Base-by-base conservation (phyloP, 2,329 filamentous ascomycete species). In the Tolypocladium guangdongense region DNA sequence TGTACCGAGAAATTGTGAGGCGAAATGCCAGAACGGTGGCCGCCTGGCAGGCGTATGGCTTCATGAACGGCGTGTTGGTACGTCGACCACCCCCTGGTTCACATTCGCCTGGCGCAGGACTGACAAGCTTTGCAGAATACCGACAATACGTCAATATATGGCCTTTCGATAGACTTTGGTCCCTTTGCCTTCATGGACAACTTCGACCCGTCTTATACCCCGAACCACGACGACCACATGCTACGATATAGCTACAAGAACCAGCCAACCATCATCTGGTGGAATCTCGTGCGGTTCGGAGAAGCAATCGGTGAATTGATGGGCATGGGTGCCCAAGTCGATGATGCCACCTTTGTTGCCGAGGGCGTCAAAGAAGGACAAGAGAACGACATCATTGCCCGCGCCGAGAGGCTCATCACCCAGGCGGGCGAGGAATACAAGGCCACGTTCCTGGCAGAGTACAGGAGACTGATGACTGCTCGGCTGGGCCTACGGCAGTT, bases 121-220 rank as follows among this genome's bases (percentile, higher is more conserved):
- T 69, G 49, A 70, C 52, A 7, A 16, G 3, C 37, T 7, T 10
- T 5, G 48, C 18, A 72, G 70, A 99, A 99, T 70, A 97, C 93
- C 0, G 93, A 99, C 66, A 99, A 99, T 68, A 99, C 93, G 0
- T 96, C 90, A 0, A 80, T 99, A 50, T 84, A 84, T 53, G 93
- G 93, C 0, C 73, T 99, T 0, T 92, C 87, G 7, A 86, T 99
- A 57, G 93, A 99, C 70, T 99, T 91, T 65, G 93, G 93, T 0
- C 93, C 93, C 0, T 99, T 99, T 63, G 93, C 93, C 6, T 99
- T 99, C 69, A 86, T 99, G 75, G 93, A 99, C 68, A 90, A 91
- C 64, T 99, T 97, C 64, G 92, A 99, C 63, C 92, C 92, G 0
- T 76, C 78, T 18, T 99, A 97, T 68, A 99, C 93, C 0, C 93